Conservation (phyloP, 108 stramenopile species). For the Pseudonitzschia multistriata region DNA sequence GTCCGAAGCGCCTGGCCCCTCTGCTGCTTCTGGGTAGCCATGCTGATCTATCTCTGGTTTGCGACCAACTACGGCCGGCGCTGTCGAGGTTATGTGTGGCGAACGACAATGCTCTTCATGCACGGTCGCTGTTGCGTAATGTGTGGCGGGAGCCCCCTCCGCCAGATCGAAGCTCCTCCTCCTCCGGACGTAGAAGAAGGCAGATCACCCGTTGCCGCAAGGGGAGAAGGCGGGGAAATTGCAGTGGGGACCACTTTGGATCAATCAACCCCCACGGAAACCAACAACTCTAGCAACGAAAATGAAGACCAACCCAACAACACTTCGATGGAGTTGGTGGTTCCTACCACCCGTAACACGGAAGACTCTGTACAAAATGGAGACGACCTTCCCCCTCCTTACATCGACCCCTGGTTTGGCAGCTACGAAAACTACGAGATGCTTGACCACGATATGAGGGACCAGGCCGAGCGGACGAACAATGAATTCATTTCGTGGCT, state of each 20-base stretch:
- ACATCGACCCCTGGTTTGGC: background rate
- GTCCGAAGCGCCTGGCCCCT: background rate
- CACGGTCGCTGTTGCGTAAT: no score
- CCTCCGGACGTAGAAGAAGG: no score
- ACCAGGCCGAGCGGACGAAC: background rate
- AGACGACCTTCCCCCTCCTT: background rate
- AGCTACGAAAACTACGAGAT: background rate
- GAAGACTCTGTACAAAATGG: background rate
- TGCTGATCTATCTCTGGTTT: background rate
- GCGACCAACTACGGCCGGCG: background rate
- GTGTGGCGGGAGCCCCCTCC: no score
- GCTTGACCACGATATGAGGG: background rate
- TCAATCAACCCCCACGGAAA: background rate
- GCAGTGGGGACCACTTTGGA: no score
- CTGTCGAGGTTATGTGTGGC: background rate
- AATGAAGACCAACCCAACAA: background rate
- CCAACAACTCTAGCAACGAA: background rate
- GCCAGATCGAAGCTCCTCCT: no score
- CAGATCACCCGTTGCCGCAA: no score
- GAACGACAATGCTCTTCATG: background rate
- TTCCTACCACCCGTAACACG: background rate
- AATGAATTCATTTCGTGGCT: constrained; percentile 11
- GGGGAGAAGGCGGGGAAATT: no score
- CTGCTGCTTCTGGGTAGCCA: constrained; percentile 3
- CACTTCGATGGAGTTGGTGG: background rate